Conservation (phyloP, 2,329 filamentous ascomycete genomes). For the Didymellaceae sp. region DNA sequence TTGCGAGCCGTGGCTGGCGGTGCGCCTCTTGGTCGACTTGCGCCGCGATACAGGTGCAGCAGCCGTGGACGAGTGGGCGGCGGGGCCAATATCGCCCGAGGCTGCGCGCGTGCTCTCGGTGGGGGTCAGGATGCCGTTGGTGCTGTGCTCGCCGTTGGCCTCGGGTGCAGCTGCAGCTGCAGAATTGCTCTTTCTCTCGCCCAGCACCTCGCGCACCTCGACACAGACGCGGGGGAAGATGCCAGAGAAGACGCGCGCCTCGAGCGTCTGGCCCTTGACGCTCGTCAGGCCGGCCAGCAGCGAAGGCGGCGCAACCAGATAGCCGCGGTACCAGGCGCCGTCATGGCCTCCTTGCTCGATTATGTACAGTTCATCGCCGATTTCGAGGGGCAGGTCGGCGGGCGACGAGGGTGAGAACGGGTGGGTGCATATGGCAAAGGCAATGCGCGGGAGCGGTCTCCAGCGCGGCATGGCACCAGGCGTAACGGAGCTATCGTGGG, state of each 20-base stretch:
- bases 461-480: conserved; percentile 65
- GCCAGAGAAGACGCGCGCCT: conserved; percentile 96
- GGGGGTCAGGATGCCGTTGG: conserved; percentile 48
- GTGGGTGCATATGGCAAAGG: conserved; percentile 95
- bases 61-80: conserved; percentile 30
- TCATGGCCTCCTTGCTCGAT: conserved; percentile 90
- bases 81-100: conserved; percentile 36
- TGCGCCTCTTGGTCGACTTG: conserved; percentile 42
- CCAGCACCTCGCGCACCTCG: conserved; percentile 90
- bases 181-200: conserved; percentile 54
- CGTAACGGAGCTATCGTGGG: conserved; percentile 39
- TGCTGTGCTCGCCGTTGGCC: conserved; percentile 28
- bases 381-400: conserved; percentile 92
- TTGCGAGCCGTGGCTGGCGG: conserved; percentile 45
- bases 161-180: conserved; percentile 12
- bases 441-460: conserved; percentile 95
- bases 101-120: conserved; percentile 46
- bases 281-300: conserved; percentile 90
- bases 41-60: conserved; percentile 38
- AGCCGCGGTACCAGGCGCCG: conserved; percentile 92
- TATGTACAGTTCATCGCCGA: conserved; percentile 98
- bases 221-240: conserved; percentile 96
- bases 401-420: conserved; percentile 87
- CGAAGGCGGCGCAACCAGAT: conserved; percentile 92
- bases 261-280: conserved; percentile 88